Evolutionary conservation across 2,329 filamentous ascomycete genomes (phyloP).

Genomic region (Colletotrichum sp.): DNA sequence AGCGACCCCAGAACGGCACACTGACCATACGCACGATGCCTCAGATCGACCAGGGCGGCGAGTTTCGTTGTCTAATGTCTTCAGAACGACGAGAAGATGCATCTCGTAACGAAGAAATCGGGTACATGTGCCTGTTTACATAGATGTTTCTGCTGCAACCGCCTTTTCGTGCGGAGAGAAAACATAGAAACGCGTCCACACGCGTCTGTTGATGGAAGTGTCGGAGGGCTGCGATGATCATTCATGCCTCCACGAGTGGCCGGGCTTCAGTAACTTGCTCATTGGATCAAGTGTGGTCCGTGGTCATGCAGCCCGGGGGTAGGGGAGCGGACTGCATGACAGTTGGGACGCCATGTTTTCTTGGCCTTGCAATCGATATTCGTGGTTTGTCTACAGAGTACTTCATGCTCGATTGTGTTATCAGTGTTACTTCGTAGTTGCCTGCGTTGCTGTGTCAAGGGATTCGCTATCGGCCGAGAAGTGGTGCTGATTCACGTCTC

Average conservation of each 20-base stretch:
- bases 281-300: not conserved
- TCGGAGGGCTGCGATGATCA: not conserved
- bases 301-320: not conserved
- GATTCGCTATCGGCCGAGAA: not conserved
- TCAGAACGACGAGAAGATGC: not conserved
- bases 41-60: too few relatives aligned
- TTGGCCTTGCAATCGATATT: not conserved
- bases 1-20: not conserved
- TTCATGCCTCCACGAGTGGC: slow-evolving; percentile 2
- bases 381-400: not conserved
- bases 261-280: not conserved
- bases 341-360: not conserved
- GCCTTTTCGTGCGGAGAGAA: not conserved
- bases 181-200: not conserved
- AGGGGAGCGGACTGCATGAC: not conserved
- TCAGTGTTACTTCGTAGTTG: not conserved
- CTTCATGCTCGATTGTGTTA: not conserved
- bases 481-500: not conserved
- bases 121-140: not conserved
- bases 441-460: not conserved
- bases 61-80: not conserved
- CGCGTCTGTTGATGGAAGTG: not conserved
- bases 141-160: not conserved
- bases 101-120: not conserved
- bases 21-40: not conserved